phyloP scores from a whole-genome alignment of 2,329 filamentous ascomycete genomes.

The Fusarium luffae region DNA sequence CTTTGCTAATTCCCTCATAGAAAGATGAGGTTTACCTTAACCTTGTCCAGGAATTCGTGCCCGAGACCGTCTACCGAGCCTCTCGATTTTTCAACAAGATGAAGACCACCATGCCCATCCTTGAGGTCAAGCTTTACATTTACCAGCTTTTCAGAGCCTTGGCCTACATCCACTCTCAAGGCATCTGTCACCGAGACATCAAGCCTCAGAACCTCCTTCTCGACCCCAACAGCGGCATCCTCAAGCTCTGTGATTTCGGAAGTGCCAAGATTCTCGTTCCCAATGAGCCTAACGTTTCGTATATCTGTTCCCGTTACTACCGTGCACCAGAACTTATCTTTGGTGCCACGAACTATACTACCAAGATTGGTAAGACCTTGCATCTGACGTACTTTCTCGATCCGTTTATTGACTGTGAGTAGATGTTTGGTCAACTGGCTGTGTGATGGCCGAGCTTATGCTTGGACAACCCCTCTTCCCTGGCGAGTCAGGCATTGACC shows the following conservation, averaged over 20 bases:
- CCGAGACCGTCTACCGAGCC: slow-evolving; percentile 97
- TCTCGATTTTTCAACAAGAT: slow-evolving; percentile 99
- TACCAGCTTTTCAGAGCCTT: slow-evolving; percentile 99
- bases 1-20: slow-evolving; percentile 57
- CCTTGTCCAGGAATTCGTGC: slow-evolving; percentile 96
- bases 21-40: slow-evolving; percentile 99
- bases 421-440: slow-evolving; percentile 99
- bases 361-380: slow-evolving; percentile 88
- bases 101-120: slow-evolving; percentile 99
- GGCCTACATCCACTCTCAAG: slow-evolving; percentile 98
- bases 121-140: slow-evolving; percentile 99
- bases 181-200: slow-evolving; percentile 98
- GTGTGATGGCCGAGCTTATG: slow-evolving; percentile 99
- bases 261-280: slow-evolving; percentile 98
- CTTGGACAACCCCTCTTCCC: slow-evolving; percentile 97
- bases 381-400: background rate
- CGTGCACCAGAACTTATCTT: slow-evolving; percentile 98
- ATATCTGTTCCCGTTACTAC: slow-evolving; percentile 99
- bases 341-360: slow-evolving; percentile 98
- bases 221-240: slow-evolving; percentile 87
- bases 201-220: slow-evolving; percentile 98
- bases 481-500: slow-evolving; percentile 97
- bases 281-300: slow-evolving; percentile 98
- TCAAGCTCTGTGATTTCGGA: slow-evolving; percentile 99
- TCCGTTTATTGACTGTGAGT: slow-evolving; percentile 58